Percentiles rank a stretch among this genome's conserved stretches.
phyloP scores from a whole-genome alignment of 2,329 filamentous ascomycete species.

The Microsporum audouinii region DNA sequence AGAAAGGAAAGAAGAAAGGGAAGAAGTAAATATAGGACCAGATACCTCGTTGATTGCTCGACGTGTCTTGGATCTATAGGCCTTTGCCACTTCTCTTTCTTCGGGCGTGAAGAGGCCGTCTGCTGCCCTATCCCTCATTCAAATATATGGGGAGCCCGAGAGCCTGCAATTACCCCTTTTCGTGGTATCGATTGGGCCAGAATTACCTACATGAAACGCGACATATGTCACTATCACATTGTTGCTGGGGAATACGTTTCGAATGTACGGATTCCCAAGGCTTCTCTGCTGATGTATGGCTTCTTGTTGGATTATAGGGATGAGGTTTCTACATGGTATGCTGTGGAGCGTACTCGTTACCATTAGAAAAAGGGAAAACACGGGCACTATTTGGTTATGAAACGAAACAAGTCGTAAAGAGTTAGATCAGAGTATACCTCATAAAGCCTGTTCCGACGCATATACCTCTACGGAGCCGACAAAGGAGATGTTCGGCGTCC shows the following conservation, averaged over 20 bases:
- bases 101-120: not conserved
- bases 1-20: conserved; percentile 39
- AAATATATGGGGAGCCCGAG: not conserved
- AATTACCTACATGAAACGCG: not conserved
- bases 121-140: not conserved
- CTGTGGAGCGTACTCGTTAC: not conserved
- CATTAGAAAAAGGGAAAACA: not conserved
- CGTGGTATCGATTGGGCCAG: not conserved
- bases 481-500: not conserved
- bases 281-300: not conserved
- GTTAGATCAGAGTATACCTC: not conserved
- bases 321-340: not conserved
- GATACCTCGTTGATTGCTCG: not conserved
- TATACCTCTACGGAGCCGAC: not conserved
- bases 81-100: not conserved
- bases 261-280: not conserved
- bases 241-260: not conserved
- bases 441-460: not conserved
- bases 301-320: not conserved
- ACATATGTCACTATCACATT: not conserved
- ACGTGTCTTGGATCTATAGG: not conserved
- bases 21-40: conserved; percentile 8
- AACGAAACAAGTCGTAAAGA: not conserved
- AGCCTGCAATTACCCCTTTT: not conserved
- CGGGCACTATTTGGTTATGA: not conserved